Base-by-base conservation (phyloP, 306 rosid species). In the Glycine soja region DNA sequence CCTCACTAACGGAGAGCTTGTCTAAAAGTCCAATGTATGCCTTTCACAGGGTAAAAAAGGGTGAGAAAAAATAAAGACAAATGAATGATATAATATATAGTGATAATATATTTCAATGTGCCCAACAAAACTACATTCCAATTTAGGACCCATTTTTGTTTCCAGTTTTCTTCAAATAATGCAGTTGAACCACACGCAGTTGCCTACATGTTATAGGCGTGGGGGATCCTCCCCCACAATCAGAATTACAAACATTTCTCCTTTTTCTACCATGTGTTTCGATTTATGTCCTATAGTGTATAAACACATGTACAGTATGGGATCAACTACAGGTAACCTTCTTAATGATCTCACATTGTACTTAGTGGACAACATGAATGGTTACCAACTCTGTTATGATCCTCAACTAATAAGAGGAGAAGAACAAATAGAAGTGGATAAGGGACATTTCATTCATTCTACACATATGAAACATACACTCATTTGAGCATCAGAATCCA, bases 1-100 rank as follows among this genome's bases (percentile, higher is more conserved):
- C n/a, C n/a, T n/a, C n/a, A n/a, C n/a, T n/a, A 61, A 61, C 8
- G n/a, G 7, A 61, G n/a, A 7, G 13, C 19, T 30, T 14, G 63
- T 34, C 64, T 70, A 42, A 46, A 18, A 11, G 32, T 70, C 42
- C 58, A 70, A 6, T 70, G 53, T 70, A 70, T 54, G 18, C 58
- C 34, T 70, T 70, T 40, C 11, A 0, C 14, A 70, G 46, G 46
- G 46, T 42, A 67, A 15, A 14, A 52, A 15, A 56, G 30, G 30
- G 30, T 24, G 30, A 24, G 2, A n/a, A 7, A 53, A 5, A 53
- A 13, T 0, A 4, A 42, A 42, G 46, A 42, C 46, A 42, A 42
- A 42, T 42, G 9, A 42, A 42, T 9, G 46, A 42, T 50, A 50
- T 24, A 24, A 1, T 24, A 24, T 24, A 24, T 24, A 5, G 8